Percentiles rank a stretch among this genome's conserved stretches.
phyloP scores from a whole-genome alignment of 768 basidiomycete genomes.

The Lepiota venenata region DNA sequence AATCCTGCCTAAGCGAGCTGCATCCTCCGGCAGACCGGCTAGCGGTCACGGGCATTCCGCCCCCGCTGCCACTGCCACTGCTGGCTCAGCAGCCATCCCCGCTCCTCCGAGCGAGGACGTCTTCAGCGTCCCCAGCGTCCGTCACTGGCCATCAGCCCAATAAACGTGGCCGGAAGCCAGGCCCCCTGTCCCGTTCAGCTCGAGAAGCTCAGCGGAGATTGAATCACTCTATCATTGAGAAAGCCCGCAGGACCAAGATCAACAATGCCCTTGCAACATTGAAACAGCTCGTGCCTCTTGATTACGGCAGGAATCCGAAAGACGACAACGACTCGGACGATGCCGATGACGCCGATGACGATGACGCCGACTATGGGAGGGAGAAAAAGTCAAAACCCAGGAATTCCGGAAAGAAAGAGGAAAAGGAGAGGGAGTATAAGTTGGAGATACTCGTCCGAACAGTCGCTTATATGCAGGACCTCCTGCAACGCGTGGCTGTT shows the following conservation, averaged over 20 bases:
- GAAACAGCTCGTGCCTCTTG: constrained; percentile 70
- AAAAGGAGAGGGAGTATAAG: constrained; percentile 87
- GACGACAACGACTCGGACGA: constrained; percentile 31
- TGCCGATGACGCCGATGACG: constrained; percentile 32
- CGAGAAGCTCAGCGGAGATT: constrained; percentile 87
- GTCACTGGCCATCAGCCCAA: constrained; percentile 23
- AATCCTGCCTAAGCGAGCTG: constrained; percentile 21
- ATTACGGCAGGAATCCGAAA: constrained; percentile 31
- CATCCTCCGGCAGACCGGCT: constrained; percentile 8
- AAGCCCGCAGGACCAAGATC: constrained; percentile 91
- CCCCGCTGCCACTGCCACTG: constrained; percentile 11
- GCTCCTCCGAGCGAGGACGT: neutral
- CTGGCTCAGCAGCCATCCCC: neutral
- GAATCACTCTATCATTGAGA: constrained; percentile 95
- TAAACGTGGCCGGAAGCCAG: constrained; percentile 74
- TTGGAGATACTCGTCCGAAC: constrained; percentile 86
- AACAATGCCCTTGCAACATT: constrained; percentile 84
- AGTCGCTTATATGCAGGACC: constrained; percentile 72
- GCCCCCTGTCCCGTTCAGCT: constrained; percentile 67
- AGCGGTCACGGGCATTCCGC: constrained; percentile 12
- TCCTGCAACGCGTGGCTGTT: constrained; percentile 49
- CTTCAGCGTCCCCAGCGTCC: neutral
- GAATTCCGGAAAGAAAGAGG: constrained; percentile 42
- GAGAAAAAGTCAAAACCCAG: constrained; percentile 28
- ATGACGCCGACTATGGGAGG: constrained; percentile 29